Conservation (phyloP, 768 basidiomycete species). For the Amanita fuliginea region DNA sequence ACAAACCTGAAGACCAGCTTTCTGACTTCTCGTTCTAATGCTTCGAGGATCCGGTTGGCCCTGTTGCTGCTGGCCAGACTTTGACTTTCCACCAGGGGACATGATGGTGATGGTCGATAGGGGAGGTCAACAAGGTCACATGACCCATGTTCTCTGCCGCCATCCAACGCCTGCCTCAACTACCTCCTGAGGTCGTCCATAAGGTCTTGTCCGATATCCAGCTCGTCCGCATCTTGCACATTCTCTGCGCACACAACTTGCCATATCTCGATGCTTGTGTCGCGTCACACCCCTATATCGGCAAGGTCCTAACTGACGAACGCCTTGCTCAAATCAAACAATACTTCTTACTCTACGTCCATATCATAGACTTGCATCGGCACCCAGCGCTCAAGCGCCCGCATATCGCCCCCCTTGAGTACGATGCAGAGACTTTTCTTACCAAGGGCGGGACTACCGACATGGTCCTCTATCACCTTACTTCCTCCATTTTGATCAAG, state of each 20-base stretch:
- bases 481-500: constrained; percentile 7
- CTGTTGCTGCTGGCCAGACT: constrained; percentile 30
- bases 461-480: constrained; percentile 4
- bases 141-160: constrained; percentile 8
- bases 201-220: constrained; percentile 17
- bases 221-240: constrained; percentile 14
- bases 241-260: constrained; percentile 12
- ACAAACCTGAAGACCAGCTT: constrained; percentile 70
- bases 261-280: constrained; percentile 17
- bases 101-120: constrained; percentile 1
- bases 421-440: constrained; percentile 5
- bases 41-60: constrained; percentile 23
- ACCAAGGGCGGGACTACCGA: not conserved
- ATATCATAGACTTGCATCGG: constrained; percentile 7
- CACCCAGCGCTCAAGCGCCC: constrained; percentile 6
- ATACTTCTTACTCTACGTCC: constrained; percentile 13
- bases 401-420: constrained; percentile 4
- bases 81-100: constrained; percentile 45
- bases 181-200: constrained; percentile 18
- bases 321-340: constrained; percentile 10
- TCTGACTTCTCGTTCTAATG: constrained; percentile 66
- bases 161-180: constrained; percentile 10
- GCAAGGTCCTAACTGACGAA: constrained; percentile 8
- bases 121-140: constrained; percentile 3
- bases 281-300: constrained; percentile 9